Percentiles rank a stretch among this genome's conserved stretches.
Evolutionary conservation across 2,329 filamentous ascomycete genomes (phyloP).

Genomic region (Cryphonectria radicalis): DNA sequence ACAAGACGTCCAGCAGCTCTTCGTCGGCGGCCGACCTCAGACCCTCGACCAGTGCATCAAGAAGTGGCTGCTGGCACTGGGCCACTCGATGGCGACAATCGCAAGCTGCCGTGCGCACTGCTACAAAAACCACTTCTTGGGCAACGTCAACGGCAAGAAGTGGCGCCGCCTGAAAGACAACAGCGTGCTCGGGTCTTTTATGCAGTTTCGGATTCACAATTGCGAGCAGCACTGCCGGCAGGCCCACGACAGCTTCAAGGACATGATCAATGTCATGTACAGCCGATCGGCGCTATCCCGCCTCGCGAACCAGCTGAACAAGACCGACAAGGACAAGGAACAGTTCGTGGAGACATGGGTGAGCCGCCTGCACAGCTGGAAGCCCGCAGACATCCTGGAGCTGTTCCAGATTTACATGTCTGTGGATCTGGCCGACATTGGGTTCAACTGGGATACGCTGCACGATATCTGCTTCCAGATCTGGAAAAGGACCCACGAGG

Average conservation of each 20-base stretch:
- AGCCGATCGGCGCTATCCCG: not conserved
- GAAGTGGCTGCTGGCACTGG: not conserved
- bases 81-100: no score
- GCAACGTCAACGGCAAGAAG: not conserved
- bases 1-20: not conserved
- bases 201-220: not conserved
- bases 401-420: constrained; percentile 21
- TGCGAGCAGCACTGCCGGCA: not conserved
- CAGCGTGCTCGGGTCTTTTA: not conserved
- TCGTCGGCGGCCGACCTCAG: not conserved
- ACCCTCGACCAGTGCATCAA: not conserved
- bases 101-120: no score
- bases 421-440: constrained; percentile 18
- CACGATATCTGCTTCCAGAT: not conserved
- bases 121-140: no score
- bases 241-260: not conserved
- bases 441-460: constrained; percentile 12
- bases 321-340: not conserved
- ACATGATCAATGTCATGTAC: not conserved
- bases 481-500: not conserved
- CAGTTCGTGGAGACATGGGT: constrained; percentile 17
- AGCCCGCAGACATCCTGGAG: constrained; percentile 11
- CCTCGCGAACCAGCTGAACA: not conserved
- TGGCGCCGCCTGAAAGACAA: not conserved
- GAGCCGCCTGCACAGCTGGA: constrained; percentile 17